Conservation (phyloP, 2,329 filamentous ascomycete species). For the Hypoxylon sp. region DNA sequence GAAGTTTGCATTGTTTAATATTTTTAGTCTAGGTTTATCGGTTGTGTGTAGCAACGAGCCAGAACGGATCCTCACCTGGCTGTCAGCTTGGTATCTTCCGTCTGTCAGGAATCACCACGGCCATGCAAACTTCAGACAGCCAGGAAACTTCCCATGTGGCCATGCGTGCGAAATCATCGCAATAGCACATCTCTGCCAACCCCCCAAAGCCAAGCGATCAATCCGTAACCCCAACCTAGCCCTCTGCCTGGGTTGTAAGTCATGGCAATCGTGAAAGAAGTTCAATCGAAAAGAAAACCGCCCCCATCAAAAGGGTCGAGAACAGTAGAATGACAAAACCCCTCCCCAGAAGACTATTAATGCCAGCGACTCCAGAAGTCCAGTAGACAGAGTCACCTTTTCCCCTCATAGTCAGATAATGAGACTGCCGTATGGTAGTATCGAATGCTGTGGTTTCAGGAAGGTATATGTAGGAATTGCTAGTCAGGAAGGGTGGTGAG, state of each 20-base stretch:
- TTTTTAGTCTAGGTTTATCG: slow-evolving; percentile 45
- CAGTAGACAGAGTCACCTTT: slow-evolving; percentile 13
- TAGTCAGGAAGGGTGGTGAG: slow-evolving; percentile 1
- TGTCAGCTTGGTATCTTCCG: slow-evolving; percentile 6
- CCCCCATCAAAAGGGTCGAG: slow-evolving; percentile 33
- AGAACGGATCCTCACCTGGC: slow-evolving; percentile 24
- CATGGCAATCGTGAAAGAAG: slow-evolving; percentile 49
- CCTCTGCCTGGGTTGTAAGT: slow-evolving; percentile 40
- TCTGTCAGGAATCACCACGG: slow-evolving; percentile 14
- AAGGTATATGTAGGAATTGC: neutral
- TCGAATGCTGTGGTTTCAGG: neutral
- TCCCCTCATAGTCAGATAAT: slow-evolving; percentile 7
- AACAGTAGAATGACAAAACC: slow-evolving; percentile 40
- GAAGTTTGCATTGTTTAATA: slow-evolving; percentile 44
- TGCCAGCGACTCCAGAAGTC: slow-evolving; percentile 19
- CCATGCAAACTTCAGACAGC: slow-evolving; percentile 40
- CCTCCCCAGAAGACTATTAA: slow-evolving; percentile 36
- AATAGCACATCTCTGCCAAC: slow-evolving; percentile 21
- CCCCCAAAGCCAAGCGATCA: slow-evolving; percentile 23
- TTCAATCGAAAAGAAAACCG: slow-evolving; percentile 38
- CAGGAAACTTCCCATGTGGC: slow-evolving; percentile 17
- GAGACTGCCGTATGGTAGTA: slow-evolving; percentile 9
- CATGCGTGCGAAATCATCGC: slow-evolving; percentile 15
- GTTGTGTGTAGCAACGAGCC: slow-evolving; percentile 35
- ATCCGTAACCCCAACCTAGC: slow-evolving; percentile 32